Percentiles rank a stretch among this genome's conserved stretches.
phyloP scores from a whole-genome alignment of 2,329 filamentous ascomycete species.

The Trichoderma atrobrunneum region DNA sequence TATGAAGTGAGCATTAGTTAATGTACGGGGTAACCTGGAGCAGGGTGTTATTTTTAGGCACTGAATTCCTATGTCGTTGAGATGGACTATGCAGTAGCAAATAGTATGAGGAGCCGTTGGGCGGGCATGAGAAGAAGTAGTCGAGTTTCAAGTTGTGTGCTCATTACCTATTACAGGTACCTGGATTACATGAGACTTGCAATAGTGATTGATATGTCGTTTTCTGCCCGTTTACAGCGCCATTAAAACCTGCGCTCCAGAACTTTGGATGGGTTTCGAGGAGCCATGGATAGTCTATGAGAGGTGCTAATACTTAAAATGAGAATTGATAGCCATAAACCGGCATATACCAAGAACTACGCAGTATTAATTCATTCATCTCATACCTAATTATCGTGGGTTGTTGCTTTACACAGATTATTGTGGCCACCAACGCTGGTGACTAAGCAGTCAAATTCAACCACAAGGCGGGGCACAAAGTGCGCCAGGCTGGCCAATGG shows the following conservation, averaged over 20 bases:
- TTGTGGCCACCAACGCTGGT: background rate
- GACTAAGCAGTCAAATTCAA: slow-evolving; percentile 12
- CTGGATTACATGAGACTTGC: background rate
- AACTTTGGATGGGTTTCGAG: background rate
- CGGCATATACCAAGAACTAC: background rate
- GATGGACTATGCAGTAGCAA: background rate
- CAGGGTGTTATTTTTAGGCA: background rate
- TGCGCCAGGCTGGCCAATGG: slow-evolving; percentile 3
- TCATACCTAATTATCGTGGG: background rate
- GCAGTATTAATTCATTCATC: background rate
- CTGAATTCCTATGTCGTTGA: background rate
- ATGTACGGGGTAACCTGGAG: background rate
- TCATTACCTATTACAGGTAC: background rate
- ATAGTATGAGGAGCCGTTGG: background rate
- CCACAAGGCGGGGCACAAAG: background rate
- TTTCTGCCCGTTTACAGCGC: background rate
- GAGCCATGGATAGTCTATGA: background rate
- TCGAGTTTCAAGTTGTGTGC: background rate
- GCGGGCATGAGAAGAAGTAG: background rate
- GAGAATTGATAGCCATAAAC: background rate
- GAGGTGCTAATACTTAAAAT: background rate
- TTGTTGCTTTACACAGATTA: background rate
- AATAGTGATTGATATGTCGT: background rate
- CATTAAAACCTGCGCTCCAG: background rate
- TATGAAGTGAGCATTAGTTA: background rate